Base-by-base conservation (phyloP, 306 rosid species). In the Pachyrhizus erosus region DNA sequence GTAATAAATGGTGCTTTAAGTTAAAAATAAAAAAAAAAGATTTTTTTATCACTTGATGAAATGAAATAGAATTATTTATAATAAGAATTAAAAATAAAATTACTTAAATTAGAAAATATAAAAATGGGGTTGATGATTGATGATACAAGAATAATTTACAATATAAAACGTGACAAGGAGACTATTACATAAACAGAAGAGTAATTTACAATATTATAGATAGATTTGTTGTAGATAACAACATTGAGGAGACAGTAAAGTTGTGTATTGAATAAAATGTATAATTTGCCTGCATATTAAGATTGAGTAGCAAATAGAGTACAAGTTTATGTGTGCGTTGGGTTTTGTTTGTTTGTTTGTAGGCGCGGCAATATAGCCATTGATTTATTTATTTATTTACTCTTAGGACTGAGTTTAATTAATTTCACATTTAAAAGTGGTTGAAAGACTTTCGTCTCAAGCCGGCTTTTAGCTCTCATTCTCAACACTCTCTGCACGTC, bases 401-500 rank as follows among this genome's bases (percentile, higher is more conserved):
- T 33, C 6, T 33, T 15, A 17, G 7, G 3, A n/a, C 5, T 15
- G 9, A 7, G 7, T 27, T 1, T 29, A 34, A 0, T 66, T 39
- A 39, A 20, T 40, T 40, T 69, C n/a, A 40, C n/a, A 21, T 69
- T 68, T 68, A 68, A 18, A 68, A 68, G 3, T 39, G 33, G 31
- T 68, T 68, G n/a, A 68, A 68, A 31, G 4, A 68, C 27, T 39
- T 6, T 37, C 29, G 13, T 18, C 29, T 13, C 9, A 20, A 0
- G 73, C 73, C 73, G 73, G 73, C 73, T 66, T 33, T 66, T 34
- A 66, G 46, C 14, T 33, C 7, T 57, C 24, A 57, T 9, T 7
- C 70, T 31, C 70, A 64, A 14, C 71, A 65, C 73, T 20, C 73
- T 42, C 34, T 24, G 31, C 89, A 74, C 72, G 80, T 68, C 67